A percentile compares a stretch with the other conserved stretches of the same genome.
These are phyloP conservation scores for Amphicarpaea edgeworthii DNA, from an alignment of 306 rosid species.

Conservation along the genomic window DNA sequence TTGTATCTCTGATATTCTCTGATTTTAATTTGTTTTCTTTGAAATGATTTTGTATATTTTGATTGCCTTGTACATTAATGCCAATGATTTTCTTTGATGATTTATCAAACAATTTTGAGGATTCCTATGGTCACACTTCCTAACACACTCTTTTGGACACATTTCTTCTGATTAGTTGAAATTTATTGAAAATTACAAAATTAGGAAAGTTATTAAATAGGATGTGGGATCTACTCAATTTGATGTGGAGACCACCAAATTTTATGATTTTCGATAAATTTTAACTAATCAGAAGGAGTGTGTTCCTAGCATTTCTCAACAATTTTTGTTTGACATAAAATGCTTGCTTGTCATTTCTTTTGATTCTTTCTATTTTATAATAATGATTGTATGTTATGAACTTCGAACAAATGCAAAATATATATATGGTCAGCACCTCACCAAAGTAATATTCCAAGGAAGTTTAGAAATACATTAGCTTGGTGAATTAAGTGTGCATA, in stretches of 20 bases:
- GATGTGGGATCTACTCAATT: too few species aligned
- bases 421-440: not conserved
- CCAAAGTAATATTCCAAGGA: not conserved
- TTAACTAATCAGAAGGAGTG: too few species aligned
- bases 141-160: too few species aligned
- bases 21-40: not conserved
- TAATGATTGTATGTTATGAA: constrained; percentile 4
- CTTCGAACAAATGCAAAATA: constrained; percentile 3
- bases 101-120: constrained; percentile 6
- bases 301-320: too few species aligned
- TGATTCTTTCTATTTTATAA: constrained; percentile 26
- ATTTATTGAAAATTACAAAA: too few species aligned
- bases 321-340: constrained; percentile 20
- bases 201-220: too few species aligned
- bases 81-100: constrained; percentile 17
- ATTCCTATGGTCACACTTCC: too few species aligned
- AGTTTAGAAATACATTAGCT: not conserved
- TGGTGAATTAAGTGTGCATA: constrained; percentile 1
- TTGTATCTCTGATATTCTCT: constrained; percentile 18
- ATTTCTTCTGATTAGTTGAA: too few species aligned
- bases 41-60: constrained; percentile 13
- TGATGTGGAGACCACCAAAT: too few species aligned
- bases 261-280: too few species aligned
- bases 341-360: constrained; percentile 1
- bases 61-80: not conserved